phyloP scores from a whole-genome alignment of 306 rosid species.

The Acacia acuminata region DNA sequence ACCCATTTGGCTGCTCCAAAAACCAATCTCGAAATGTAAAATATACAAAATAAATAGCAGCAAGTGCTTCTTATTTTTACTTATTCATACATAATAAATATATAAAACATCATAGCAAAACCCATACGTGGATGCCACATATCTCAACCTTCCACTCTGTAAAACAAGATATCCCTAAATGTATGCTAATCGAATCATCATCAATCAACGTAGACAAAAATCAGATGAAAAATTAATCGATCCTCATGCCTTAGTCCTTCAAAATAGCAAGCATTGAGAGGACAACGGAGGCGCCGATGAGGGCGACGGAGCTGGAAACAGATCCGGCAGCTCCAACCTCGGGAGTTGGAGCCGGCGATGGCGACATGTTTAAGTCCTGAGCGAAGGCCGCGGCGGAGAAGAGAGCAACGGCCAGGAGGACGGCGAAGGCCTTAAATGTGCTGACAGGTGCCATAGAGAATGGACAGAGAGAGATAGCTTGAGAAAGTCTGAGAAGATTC shows the following conservation, averaged over 20 bases:
- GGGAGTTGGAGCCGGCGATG: constrained; percentile 14
- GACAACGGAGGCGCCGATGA: constrained; percentile 31
- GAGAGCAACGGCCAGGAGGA: not conserved
- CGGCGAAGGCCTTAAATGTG: constrained; percentile 27
- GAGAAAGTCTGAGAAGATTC: not conserved
- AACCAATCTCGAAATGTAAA: too few species aligned
- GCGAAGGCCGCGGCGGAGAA: constrained; percentile 33
- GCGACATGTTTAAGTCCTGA: constrained; percentile 29
- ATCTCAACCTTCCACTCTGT: not conserved
- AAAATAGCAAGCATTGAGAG: not conserved
- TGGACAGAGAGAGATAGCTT: not conserved
- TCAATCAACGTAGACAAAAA: not conserved
- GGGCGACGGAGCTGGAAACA: constrained; percentile 26
- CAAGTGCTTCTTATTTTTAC: not conserved
- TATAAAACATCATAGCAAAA: too few species aligned
- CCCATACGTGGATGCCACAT: not conserved
- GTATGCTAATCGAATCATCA: not conserved
- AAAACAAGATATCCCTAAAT: not conserved
- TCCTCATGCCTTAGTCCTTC: constrained; percentile 1
- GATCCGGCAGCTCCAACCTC: constrained; percentile 39
- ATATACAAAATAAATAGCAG: not conserved
- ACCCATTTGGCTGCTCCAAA: too few species aligned
- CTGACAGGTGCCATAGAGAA: constrained; percentile 38
- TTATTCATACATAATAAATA: not conserved
- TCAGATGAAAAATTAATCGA: not conserved